These are phyloP conservation scores for Leucocoprinus leucothites DNA, from an alignment of 768 basidiomycete species.

Conservation along the genomic window DNA sequence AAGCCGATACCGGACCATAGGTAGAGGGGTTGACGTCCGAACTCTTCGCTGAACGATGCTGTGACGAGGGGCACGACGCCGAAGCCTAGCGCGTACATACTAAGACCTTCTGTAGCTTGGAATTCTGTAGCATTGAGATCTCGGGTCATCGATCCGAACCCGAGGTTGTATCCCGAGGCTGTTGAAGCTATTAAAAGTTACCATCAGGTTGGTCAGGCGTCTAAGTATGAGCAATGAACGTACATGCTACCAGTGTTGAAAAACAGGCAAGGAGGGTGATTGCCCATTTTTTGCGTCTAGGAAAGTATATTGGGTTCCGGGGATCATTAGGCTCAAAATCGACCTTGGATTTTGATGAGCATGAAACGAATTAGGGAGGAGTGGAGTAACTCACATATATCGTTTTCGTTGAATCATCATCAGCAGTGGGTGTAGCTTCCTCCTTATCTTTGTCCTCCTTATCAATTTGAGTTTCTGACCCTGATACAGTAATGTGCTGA, in stretches of 20 bases:
- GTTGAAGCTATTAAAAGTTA: conserved; percentile 39
- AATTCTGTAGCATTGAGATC: conserved; percentile 44
- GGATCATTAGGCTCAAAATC: conserved; percentile 13
- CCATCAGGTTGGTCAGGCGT: neutral
- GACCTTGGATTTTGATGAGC: conserved; percentile 5
- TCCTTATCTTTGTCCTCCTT: neutral
- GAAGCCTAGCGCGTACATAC: conserved; percentile 59
- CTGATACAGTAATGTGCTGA: neutral
- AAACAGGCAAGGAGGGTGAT: conserved; percentile 45
- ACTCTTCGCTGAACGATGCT: conserved; percentile 71
- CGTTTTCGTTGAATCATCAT: neutral
- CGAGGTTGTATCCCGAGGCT: conserved; percentile 52
- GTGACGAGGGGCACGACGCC: conserved; percentile 61
- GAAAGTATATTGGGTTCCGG: conserved; percentile 18
- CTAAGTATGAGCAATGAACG: conserved; percentile 22
- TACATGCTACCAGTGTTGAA: conserved; percentile 47
- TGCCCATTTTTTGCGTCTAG: conserved; percentile 33
- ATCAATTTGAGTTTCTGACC: neutral
- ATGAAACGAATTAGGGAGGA: neutral
- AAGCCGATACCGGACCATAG: conserved; percentile 48
- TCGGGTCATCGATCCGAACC: conserved; percentile 52
- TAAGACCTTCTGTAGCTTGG: conserved; percentile 45
- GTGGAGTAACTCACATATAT: neutral
- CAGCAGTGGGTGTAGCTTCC: neutral
- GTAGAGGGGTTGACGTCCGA: conserved; percentile 63